phyloP scores from a whole-genome alignment of 2,329 filamentous ascomycete genomes.

The Beauveria sp. region DNA sequence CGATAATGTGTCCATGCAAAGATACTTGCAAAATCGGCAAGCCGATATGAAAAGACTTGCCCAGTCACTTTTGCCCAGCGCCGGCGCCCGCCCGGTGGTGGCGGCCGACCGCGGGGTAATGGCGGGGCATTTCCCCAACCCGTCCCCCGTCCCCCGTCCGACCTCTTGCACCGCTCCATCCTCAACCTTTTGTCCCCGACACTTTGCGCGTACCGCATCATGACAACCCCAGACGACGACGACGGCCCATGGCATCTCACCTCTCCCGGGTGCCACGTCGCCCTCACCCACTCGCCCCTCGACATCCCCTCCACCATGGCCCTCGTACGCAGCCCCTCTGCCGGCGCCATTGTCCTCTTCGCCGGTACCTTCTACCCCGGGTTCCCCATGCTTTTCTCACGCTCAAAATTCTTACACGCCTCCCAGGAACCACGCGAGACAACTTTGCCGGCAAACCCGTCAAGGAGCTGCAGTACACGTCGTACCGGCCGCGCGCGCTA shows the following conservation, averaged over 20 bases:
- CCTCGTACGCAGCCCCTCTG: conserved; percentile 62
- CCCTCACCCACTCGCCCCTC: conserved; percentile 57
- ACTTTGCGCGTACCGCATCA: not conserved
- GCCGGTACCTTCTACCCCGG: conserved; percentile 45
- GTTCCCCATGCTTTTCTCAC: too few species aligned
- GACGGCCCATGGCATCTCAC: conserved; percentile 31
- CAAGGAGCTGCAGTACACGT: conserved; percentile 65
- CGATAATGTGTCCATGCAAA: not conserved
- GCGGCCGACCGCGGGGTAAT: not conserved
- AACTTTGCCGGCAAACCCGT: conserved; percentile 66
- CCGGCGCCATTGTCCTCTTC: conserved; percentile 71
- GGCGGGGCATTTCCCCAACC: not conserved
- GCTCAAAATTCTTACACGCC: not conserved
- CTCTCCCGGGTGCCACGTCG: conserved; percentile 54
- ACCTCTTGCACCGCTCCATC: too few species aligned
- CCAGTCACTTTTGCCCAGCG: not conserved
- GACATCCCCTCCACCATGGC: conserved; percentile 51
- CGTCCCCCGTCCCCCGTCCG: too few species aligned
- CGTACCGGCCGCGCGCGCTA: conserved; percentile 65
- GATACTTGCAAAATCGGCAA: not conserved
- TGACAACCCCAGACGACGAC: not conserved
- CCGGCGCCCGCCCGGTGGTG: not conserved
- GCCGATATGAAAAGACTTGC: not conserved
- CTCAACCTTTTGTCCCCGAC: too few species aligned
- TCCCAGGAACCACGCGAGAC: conserved; percentile 65